A percentile compares a stretch with the other conserved stretches of the same genome.
These are phyloP conservation scores for Cupressus sempervirens DNA, from an alignment of 75 land plant species.

Conservation along the genomic window DNA sequence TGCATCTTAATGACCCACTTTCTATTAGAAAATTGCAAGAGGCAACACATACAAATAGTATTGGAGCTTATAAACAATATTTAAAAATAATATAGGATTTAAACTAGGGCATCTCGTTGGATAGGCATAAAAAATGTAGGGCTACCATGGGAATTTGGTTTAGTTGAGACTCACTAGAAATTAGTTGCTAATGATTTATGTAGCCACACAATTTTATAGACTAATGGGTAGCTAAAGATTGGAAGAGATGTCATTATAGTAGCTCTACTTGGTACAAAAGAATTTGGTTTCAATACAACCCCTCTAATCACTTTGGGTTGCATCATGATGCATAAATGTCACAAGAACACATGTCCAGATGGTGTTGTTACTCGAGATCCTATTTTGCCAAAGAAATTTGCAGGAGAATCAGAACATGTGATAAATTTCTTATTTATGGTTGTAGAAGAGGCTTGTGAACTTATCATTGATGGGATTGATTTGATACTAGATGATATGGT, in stretches of 20 bases:
- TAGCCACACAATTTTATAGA: conserved; percentile 85
- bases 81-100: conserved; percentile 77
- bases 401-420: conserved; percentile 97
- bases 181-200: conserved; percentile 94
- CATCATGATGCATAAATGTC: conserved; percentile 99
- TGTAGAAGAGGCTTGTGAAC: conserved; percentile 88
- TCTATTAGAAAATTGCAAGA: conserved; percentile 97
- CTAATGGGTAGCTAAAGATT: conserved; percentile 94
- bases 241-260: conserved; percentile 95
- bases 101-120: conserved; percentile 98
- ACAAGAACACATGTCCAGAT: conserved; percentile 97
- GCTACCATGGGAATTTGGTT: conserved; percentile 98
- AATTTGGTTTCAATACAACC: conserved; percentile 96
- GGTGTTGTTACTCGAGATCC: conserved; percentile 99
- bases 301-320: conserved; percentile 95
- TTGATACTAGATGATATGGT: conserved; percentile 86
- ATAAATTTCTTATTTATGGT: conserved; percentile 97
- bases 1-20: conserved; percentile 94
- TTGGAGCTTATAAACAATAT: conserved; percentile 89
- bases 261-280: conserved; percentile 95
- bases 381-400: conserved; percentile 87
- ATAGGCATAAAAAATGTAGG: conserved; percentile 98
- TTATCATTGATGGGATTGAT: conserved; percentile 84
- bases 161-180: conserved; percentile 96
- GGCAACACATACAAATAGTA: conserved; percentile 86